Percentiles rank a stretch among this genome's conserved stretches.
phyloP scores from a whole-genome alignment of 345 rosid species.

The Camelina neglecta region DNA sequence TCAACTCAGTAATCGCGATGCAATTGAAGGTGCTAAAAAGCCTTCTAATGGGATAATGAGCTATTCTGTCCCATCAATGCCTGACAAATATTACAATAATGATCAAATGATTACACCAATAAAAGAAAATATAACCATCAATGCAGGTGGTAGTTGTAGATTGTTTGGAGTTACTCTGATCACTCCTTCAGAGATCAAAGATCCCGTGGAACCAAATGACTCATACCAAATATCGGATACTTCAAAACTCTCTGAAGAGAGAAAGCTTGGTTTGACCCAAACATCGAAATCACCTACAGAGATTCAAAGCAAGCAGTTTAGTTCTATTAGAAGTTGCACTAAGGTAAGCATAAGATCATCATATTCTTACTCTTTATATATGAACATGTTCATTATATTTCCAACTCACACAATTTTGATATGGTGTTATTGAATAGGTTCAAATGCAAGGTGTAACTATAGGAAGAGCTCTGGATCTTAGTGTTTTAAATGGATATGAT shows the following conservation, averaged over 20 bases:
- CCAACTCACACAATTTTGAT: not conserved
- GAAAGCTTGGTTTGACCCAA: not conserved
- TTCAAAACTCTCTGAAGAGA: slow-evolving; percentile 31
- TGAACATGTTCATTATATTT: not conserved
- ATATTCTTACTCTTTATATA: slow-evolving; percentile 13
- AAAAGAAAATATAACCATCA: slow-evolving; percentile 27
- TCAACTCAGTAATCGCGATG: not conserved
- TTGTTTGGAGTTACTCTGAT: slow-evolving; percentile 60
- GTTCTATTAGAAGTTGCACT: slow-evolving; percentile 55
- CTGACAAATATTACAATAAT: not conserved
- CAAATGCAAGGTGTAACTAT: slow-evolving; percentile 64
- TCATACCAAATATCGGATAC: slow-evolving; percentile 33
- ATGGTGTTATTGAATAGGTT: slow-evolving; percentile 52
- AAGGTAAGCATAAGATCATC: slow-evolving; percentile 45
- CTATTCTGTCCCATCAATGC: not conserved
- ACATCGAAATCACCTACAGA: slow-evolving; percentile 41
- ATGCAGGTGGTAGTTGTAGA: slow-evolving; percentile 46
- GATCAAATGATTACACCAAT: not conserved
- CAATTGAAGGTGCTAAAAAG: not conserved
- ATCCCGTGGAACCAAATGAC: not conserved
- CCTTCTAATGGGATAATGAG: not conserved
- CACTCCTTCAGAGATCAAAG: slow-evolving; percentile 7
- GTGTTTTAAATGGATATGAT: slow-evolving; percentile 53
- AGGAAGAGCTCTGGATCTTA: slow-evolving; percentile 66
- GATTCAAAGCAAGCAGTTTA: slow-evolving; percentile 41